Conservation (phyloP, 192 early-diverging fungal genomes). For the Spizellomyces punctatus region DNA sequence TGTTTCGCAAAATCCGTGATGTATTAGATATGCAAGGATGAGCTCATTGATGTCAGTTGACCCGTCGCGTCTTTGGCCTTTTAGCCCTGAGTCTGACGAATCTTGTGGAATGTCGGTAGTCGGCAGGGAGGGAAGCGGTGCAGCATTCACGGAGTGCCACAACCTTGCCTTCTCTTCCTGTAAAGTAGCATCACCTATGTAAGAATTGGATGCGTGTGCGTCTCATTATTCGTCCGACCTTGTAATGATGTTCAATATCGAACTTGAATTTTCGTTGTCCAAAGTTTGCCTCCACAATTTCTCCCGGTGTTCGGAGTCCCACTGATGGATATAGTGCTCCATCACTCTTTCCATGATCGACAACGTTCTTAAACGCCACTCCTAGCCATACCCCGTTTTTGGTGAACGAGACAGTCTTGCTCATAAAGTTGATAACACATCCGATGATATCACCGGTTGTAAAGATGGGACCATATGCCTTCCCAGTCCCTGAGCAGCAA, state of each 20-base stretch:
- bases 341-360: constrained; percentile 39
- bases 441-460: constrained; percentile 93
- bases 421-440: constrained; percentile 86
- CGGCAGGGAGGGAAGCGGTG: constrained; percentile 18
- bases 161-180: constrained; percentile 32
- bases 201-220: no score
- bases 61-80: neutral
- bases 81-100: neutral
- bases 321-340: constrained; percentile 66
- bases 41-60: constrained; percentile 52
- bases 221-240: constrained; percentile 18
- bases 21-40: constrained; percentile 79
- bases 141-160: constrained; percentile 28
- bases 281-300: constrained; percentile 78
- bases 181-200: neutral
- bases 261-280: constrained; percentile 70
- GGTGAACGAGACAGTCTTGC: constrained; percentile 81
- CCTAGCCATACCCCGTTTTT: constrained; percentile 86
- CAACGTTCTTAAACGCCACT: constrained; percentile 17
- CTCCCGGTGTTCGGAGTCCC: constrained; percentile 74
- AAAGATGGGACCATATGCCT: constrained; percentile 84
- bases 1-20: constrained; percentile 80
- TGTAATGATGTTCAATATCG: constrained; percentile 70
- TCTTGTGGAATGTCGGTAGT: neutral
- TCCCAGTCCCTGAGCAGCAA: constrained; percentile 72